Evolutionary conservation across 1,284 basidiomycete genomes (phyloP), one percentile per base, ranked within the genome.

Genomic region (Tausonia pullulans): DNA sequence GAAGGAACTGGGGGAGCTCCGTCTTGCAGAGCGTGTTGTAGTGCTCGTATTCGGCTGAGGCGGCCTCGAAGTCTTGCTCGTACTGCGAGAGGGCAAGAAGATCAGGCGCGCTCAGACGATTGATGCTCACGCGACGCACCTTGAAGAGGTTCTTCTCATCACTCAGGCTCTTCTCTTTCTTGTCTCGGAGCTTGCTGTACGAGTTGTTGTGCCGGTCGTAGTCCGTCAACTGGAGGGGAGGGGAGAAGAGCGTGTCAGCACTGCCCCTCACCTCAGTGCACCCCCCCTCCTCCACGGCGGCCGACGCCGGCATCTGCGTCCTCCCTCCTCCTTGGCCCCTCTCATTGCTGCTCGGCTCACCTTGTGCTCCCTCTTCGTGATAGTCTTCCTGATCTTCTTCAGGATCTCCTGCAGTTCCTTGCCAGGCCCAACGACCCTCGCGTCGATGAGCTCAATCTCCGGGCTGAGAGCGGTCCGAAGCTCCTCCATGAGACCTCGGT

Each of bases 141-240:
- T 94, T 94, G 83, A 94, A 94, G 67, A 94, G 74, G 73, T 93
- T 90, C 83, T 94, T 94, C 81, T 96, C 93, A 71, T 96, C 93
- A 69, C 80, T 90, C 68, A 96, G 77, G 27, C 87, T 86, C 78
- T 96, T 96, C 73, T 96, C 90, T 79, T 97, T 96, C 83, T 99
- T 99, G 74, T 97, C 92, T 63, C 93, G 81, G 65, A 98, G 81
- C 78, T 99, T 99, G 65, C 86, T 92, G 71, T 96, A 80, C 27
- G 91, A 88, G 74, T 97, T 98, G 78, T 97, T 98, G 81, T 85
- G 89, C 56, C 96, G 87, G 78, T 99, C 96, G 71, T 87, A 99
- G 77, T 99, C 96, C 56, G 89, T 79, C 60, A 98, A 82, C 87
- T 90, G 67, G 48, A 51, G 13, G n/a, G 52, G 61, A 64, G 27